Conservation (phyloP, 768 basidiomycete genomes). For the Sutorius australiensis region DNA sequence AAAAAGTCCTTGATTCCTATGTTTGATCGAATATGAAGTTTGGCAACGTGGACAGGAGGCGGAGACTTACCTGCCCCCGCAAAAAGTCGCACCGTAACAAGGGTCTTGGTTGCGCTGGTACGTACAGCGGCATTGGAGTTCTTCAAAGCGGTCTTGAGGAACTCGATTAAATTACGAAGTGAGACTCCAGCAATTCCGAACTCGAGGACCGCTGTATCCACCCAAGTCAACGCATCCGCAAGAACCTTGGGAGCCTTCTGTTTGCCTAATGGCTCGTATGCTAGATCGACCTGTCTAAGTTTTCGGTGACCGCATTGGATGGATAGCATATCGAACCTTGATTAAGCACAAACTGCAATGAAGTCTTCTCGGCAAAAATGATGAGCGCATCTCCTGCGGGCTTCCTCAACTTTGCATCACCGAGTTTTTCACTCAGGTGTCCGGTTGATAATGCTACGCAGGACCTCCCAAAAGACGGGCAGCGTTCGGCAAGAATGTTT, state of each 20-base stretch:
- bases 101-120: conserved; percentile 86
- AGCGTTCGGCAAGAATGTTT: conserved; percentile 65
- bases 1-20: conserved; percentile 88
- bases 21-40: conserved; percentile 10
- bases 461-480: conserved; percentile 80
- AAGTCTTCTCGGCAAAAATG: conserved; percentile 86
- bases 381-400: conserved; percentile 87
- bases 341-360: conserved; percentile 87
- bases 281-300: conserved; percentile 39
- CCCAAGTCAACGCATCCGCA: conserved; percentile 86
- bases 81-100: conserved; percentile 89
- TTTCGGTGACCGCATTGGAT: conserved; percentile 9
- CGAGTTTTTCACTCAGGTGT: conserved; percentile 89
- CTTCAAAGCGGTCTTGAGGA: conserved; percentile 79
- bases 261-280: conserved; percentile 88
- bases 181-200: conserved; percentile 90
- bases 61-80: conserved; percentile 73
- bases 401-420: conserved; percentile 95
- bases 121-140: conserved; percentile 95
- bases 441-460: conserved; percentile 78
- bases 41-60: background rate
- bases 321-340: conserved; percentile 59
- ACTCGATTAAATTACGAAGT: conserved; percentile 82
- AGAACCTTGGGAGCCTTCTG: conserved; percentile 98
- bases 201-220: conserved; percentile 79